These are phyloP conservation scores for Aureobasidium sp. DNA, from an alignment of 2,329 filamentous ascomycete species.

Conservation along the genomic window DNA sequence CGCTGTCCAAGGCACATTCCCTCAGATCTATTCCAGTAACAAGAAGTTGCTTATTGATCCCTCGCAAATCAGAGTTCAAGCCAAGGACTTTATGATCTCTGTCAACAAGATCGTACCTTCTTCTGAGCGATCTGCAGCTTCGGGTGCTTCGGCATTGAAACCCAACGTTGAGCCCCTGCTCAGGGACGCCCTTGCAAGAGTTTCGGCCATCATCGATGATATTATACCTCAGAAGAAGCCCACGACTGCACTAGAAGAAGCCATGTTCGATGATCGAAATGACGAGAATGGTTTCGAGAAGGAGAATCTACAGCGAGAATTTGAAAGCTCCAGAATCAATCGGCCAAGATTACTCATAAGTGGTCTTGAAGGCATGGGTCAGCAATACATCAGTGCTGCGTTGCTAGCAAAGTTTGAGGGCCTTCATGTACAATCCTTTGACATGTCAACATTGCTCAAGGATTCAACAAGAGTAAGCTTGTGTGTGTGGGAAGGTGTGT, in stretches of 20 bases:
- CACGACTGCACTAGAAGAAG: slow-evolving; percentile 83
- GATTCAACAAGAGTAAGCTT: slow-evolving; percentile 60
- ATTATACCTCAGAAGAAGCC: slow-evolving; percentile 79
- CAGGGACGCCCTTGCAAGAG: slow-evolving; percentile 58
- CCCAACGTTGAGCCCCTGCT: slow-evolving; percentile 74
- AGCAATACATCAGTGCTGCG: slow-evolving; percentile 77
- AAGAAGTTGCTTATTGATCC: slow-evolving; percentile 86
- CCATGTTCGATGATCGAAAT: slow-evolving; percentile 81
- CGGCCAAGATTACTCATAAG: slow-evolving; percentile 76
- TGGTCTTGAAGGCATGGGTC: slow-evolving; percentile 84
- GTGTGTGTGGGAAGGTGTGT: slow-evolving; percentile 24
- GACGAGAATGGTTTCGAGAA: slow-evolving; percentile 75
- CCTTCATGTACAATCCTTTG: slow-evolving; percentile 89
- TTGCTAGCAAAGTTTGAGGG: slow-evolving; percentile 87
- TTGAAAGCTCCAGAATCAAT: slow-evolving; percentile 81
- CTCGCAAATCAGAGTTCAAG: slow-evolving; percentile 71
- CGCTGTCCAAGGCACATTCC: slow-evolving; percentile 88
- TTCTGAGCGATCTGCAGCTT: slow-evolving; percentile 80
- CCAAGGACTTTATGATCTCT: slow-evolving; percentile 94
- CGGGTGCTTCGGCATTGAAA: slow-evolving; percentile 72
- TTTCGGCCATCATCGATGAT: slow-evolving; percentile 57
- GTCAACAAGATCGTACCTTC: slow-evolving; percentile 95
- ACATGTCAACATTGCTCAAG: slow-evolving; percentile 75
- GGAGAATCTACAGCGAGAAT: slow-evolving; percentile 62
- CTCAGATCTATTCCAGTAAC: slow-evolving; percentile 86